Conservation (phyloP, 129 eudicot species). For the Oenanthe sinensis region DNA sequence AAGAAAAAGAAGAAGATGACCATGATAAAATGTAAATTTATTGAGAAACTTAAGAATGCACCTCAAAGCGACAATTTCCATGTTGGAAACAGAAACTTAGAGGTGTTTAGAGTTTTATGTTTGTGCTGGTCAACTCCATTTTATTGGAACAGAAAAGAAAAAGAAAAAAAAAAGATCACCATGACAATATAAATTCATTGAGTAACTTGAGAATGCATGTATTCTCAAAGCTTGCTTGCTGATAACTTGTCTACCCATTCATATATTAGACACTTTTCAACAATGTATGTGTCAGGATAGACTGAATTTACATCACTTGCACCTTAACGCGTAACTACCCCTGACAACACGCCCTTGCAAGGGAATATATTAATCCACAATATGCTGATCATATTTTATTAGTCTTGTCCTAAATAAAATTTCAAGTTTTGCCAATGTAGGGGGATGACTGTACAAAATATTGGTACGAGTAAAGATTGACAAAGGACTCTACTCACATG, state of each 20-base stretch:
- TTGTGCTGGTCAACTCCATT: neutral
- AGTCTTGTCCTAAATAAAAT: neutral
- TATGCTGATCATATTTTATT: neutral
- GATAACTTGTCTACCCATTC: neutral
- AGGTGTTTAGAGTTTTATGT: neutral
- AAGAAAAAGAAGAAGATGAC: no score
- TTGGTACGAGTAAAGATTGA: neutral
- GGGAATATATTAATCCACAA: neutral
- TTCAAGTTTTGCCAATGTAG: neutral
- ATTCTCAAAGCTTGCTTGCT: neutral
- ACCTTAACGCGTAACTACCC: neutral
- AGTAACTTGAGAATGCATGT: neutral
- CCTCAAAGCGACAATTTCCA: neutral
- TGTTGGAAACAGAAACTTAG: neutral
- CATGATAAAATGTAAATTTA: neutral
- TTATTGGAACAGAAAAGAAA: neutral
- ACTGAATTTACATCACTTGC: neutral
- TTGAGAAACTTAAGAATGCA: neutral
- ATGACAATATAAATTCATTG: neutral
- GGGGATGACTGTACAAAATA: neutral
- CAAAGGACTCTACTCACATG: conserved; percentile 45
- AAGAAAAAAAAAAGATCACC: neutral
- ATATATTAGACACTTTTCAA: neutral
- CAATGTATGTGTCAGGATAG: neutral
- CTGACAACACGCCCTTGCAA: neutral